Percentiles rank a stretch among this genome's conserved stretches.
These are phyloP conservation scores for Botrytis paeoniae DNA, from an alignment of 2,329 filamentous ascomycete genomes.

Conservation along the genomic window DNA sequence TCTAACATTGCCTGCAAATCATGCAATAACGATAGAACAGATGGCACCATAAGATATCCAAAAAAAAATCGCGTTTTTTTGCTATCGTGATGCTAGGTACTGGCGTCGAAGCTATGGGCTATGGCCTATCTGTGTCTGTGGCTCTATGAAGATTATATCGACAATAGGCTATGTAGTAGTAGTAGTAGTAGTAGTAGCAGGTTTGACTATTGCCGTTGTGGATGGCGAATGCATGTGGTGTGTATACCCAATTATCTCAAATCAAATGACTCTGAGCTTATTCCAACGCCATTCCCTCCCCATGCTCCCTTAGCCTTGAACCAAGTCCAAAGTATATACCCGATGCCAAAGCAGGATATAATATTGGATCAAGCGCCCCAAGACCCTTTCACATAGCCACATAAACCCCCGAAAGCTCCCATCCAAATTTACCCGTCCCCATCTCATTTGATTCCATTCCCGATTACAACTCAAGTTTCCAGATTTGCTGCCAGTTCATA, in stretches of 20 bases:
- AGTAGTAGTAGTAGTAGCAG: constrained; percentile 23
- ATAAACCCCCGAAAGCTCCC: neutral
- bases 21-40: constrained; percentile 35
- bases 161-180: constrained; percentile 59
- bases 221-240: constrained; percentile 36
- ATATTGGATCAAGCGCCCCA: constrained; percentile 5
- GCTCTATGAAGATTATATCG: constrained; percentile 68
- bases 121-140: constrained; percentile 47
- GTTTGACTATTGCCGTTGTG: constrained; percentile 39
- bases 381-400: neutral
- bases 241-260: constrained; percentile 15
- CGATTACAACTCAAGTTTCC: neutral
- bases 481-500: neutral
- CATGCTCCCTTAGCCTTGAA: constrained; percentile 8
- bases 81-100: constrained; percentile 77
- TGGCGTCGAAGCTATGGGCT: constrained; percentile 53
- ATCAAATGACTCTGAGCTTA: constrained; percentile 19
- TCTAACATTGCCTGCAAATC: constrained; percentile 22
- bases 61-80: constrained; percentile 50
- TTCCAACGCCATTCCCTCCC: constrained; percentile 19
- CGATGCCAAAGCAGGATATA: constrained; percentile 10
- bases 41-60: constrained; percentile 40
- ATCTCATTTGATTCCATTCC: constrained; percentile 5
- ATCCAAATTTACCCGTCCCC: neutral
- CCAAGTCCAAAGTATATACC: constrained; percentile 7